Base-by-base conservation (phyloP, 208 protist species). In the Trypanosoma avium region DNA sequence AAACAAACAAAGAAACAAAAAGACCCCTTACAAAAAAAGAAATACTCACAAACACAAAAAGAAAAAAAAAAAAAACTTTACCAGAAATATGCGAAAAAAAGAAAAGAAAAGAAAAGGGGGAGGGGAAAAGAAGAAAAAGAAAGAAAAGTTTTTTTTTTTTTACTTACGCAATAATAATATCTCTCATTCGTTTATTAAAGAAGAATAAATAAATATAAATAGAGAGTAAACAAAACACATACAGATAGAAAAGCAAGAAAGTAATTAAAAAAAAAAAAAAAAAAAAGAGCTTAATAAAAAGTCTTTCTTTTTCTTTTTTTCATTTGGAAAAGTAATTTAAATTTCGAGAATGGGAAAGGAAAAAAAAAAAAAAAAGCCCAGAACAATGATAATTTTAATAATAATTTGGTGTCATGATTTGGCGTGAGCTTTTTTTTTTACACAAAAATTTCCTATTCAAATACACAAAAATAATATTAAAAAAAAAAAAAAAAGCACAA, bases 111-210 rank as follows among this genome's bases (percentile, higher is more conserved):
- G 17, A 38, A 17, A 15, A 61, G 27, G 32, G 47, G 43, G 36
- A 60, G 40, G 33, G 43, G 29, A 61, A 61, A 59, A 29, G 45
- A 66, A 33, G 26, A 29, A 48, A n/a, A 45, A 46, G 56, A 62
- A 53, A 52, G 43, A 42, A 56, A 30, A 50, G 12, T 30, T 15
- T n/a, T 54, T 9, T 35, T 26, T 4, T 32, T 3, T 12, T 62
- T 4, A 26, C 9, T 10, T 27, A 27, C 12, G 36, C 12, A 62
- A 62, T 3, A 27, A 62, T 21, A 62, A 40, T 30, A 60, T 19
- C 8, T 19, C 45, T 21, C 45, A 9, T 21, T 19, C 15, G 15
- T 47, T 17, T 47, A 47, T 47, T 0, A 24, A 52, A 7, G 29
- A 3, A 32, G 24, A 52, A 24, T 29, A 19, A 26, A 26, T 19